Conservation (phyloP, 192 early-diverging fungal species). For the Chytriomyces sp. region DNA sequence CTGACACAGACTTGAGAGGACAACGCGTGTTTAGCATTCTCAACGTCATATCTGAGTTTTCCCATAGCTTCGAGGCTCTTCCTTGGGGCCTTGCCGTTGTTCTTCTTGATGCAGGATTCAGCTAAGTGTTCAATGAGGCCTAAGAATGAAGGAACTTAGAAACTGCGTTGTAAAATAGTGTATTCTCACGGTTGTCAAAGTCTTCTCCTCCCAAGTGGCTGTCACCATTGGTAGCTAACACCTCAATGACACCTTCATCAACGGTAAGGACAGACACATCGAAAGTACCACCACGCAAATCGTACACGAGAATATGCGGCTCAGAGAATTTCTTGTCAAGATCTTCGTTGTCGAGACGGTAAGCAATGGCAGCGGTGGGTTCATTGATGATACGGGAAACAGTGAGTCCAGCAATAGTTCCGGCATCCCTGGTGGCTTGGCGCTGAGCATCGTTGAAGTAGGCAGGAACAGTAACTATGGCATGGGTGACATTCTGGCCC, state of each 20-base stretch:
- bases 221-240: conserved; percentile 93
- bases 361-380: conserved; percentile 96
- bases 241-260: conserved; percentile 92
- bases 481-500: conserved; percentile 75
- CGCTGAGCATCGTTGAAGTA: conserved; percentile 96
- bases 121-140: no score
- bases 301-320: conserved; percentile 85
- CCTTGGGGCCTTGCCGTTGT: conserved; percentile 20
- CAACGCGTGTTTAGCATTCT: conserved; percentile 72
- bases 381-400: conserved; percentile 97
- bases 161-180: no score
- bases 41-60: no score
- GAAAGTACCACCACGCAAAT: conserved; percentile 91
- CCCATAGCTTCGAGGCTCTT: no score
- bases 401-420: conserved; percentile 88
- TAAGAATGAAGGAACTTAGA: no score
- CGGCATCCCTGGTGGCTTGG: conserved; percentile 96
- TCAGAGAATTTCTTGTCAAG: conserved; percentile 56
- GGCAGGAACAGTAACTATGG: conserved; percentile 90
- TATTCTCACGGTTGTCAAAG: conserved; percentile 48
- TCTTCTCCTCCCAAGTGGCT: conserved; percentile 57
- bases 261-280: conserved; percentile 43
- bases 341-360: conserved; percentile 90
- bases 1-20: conserved; percentile 77
- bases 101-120: conserved; percentile 65